Percentiles rank a stretch among this genome's conserved stretches.
Evolutionary conservation across 1,284 basidiomycete species (phyloP).

Genomic region (Lentinus polychrous): DNA sequence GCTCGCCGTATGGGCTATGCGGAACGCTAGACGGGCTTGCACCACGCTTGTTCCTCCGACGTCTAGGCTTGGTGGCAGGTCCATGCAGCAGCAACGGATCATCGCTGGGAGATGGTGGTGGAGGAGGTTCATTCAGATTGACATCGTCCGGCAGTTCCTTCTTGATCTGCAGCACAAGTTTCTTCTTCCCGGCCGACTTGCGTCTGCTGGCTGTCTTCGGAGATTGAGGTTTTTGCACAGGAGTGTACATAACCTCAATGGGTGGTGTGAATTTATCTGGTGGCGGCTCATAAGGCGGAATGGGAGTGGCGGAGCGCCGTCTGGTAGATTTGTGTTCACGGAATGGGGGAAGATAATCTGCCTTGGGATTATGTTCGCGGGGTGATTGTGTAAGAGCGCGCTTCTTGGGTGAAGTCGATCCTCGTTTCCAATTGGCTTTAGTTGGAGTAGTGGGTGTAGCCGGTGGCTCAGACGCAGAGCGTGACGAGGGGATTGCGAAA

Average conservation of each 20-base stretch:
- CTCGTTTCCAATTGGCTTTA: constrained; percentile 14
- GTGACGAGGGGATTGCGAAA: constrained; percentile 23
- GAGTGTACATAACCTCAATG: constrained; percentile 46
- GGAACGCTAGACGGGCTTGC: not conserved
- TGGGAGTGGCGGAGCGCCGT: constrained; percentile 37
- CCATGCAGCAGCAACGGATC: constrained; percentile 62
- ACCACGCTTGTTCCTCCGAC: constrained; percentile 3
- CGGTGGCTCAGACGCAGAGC: constrained; percentile 13
- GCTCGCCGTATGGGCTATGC: not conserved
- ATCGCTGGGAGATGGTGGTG: constrained; percentile 66
- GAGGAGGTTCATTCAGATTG: constrained; percentile 47
- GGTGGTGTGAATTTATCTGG: constrained; percentile 63
- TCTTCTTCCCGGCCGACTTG: constrained; percentile 26
- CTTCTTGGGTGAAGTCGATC: constrained; percentile 25
- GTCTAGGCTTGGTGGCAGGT: constrained; percentile 17
- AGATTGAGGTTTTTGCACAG: constrained; percentile 18
- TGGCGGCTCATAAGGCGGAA: constrained; percentile 58
- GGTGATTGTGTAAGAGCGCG: constrained; percentile 33
- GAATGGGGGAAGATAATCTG: constrained; percentile 40
- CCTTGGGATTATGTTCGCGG: constrained; percentile 40
- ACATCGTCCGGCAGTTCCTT: constrained; percentile 53
- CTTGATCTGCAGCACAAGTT: constrained; percentile 38
- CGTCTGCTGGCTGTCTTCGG: constrained; percentile 29
- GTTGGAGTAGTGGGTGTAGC: constrained; percentile 19
- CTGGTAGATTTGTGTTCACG: constrained; percentile 19